A percentile compares a stretch with the other conserved stretches of the same genome.
These are phyloP conservation scores for Diatrype stigma DNA, from an alignment of 2,329 filamentous ascomycete genomes.

Conservation along the genomic window DNA sequence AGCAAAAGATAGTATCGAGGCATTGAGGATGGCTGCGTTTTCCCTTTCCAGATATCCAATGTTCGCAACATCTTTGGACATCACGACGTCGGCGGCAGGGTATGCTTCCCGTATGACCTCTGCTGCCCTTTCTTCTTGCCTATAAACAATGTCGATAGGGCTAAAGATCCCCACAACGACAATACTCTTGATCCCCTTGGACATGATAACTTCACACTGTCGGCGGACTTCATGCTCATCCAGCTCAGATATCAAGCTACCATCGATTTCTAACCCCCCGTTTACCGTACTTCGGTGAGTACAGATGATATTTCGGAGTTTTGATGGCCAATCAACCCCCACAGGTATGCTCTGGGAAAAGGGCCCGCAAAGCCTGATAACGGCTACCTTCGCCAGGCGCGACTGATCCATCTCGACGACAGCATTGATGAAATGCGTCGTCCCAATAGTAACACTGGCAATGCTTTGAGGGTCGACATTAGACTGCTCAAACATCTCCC, in stretches of 20 bases:
- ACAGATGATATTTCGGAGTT: constrained; percentile 39
- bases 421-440: constrained; percentile 54
- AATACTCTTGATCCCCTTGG: constrained; percentile 37
- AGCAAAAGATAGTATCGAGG: constrained; percentile 52
- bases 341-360: constrained; percentile 44
- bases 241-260: constrained; percentile 37
- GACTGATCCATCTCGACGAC: constrained; percentile 46
- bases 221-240: constrained; percentile 33
- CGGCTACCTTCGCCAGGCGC: constrained; percentile 43
- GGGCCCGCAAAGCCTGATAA: constrained; percentile 46
- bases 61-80: constrained; percentile 45
- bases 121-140: constrained; percentile 41
- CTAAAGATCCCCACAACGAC: constrained; percentile 45
- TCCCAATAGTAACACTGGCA: constrained; percentile 45
- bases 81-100: constrained; percentile 38
- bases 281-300: constrained; percentile 39
- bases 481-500: constrained; percentile 14
- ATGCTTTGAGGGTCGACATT: constrained; percentile 24
- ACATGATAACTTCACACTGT: constrained; percentile 32
- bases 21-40: constrained; percentile 60
- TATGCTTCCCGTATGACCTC: constrained; percentile 33
- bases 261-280: constrained; percentile 48
- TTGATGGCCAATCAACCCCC: constrained; percentile 46
- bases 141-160: constrained; percentile 41
- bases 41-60: constrained; percentile 54